Conservation (phyloP, 441 rosid species). For the Croton laevigatus region DNA sequence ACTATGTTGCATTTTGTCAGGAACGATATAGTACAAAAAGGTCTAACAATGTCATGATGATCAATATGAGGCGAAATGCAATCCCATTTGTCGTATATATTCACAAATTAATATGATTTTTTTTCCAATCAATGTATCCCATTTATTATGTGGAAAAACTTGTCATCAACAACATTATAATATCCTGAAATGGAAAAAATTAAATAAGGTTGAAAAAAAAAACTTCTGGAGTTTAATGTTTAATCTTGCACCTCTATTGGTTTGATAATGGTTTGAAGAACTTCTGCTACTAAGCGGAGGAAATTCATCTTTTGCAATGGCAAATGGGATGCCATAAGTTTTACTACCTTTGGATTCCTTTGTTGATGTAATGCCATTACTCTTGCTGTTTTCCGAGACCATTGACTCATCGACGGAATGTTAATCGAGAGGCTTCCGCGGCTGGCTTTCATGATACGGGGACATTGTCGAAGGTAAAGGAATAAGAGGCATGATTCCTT, state of each 20-base stretch:
- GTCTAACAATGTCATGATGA: constrained; percentile 62
- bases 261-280: not conserved
- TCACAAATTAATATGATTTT: too few relatives aligned
- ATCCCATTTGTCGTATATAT: constrained; percentile 68
- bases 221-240: too few relatives aligned
- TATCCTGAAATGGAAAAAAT: too few relatives aligned
- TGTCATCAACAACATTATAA: constrained; percentile 41
- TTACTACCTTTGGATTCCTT: not conserved
- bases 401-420: constrained; percentile 7
- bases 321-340: not conserved
- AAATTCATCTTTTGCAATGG: too few relatives aligned
- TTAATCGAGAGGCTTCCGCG: constrained; percentile 18
- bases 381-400: constrained; percentile 7
- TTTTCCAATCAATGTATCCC: too few relatives aligned
- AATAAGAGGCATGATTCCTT: constrained; percentile 22
- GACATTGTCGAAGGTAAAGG: too few relatives aligned
- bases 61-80: constrained; percentile 76
- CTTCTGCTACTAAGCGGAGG: constrained; percentile 31
- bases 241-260: too few relatives aligned
- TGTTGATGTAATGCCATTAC: not conserved
- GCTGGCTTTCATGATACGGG: too few relatives aligned
- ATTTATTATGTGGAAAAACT: too few relatives aligned
- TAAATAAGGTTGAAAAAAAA: too few relatives aligned
- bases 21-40: constrained; percentile 66
- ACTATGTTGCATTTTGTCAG: constrained; percentile 51